phyloP scores from a whole-genome alignment of 2,329 filamentous ascomycete species.

The Alternaria triticina region DNA sequence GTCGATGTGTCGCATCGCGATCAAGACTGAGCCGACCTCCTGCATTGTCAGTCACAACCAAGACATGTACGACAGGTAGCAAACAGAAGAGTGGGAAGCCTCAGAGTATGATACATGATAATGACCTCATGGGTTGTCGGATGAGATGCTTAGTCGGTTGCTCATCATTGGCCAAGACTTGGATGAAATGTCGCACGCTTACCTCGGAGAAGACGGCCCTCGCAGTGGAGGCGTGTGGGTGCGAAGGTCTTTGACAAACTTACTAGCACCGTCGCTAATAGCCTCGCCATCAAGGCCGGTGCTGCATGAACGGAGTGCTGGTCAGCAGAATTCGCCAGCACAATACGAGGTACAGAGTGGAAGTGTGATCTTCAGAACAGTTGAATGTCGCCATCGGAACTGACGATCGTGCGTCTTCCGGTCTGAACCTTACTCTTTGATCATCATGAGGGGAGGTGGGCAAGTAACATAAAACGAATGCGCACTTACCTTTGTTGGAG shows the following conservation, averaged over 20 bases:
- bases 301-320: neutral
- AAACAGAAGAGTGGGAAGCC: neutral
- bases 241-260: neutral
- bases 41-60: neutral
- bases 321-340: neutral
- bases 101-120: neutral
- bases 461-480: neutral
- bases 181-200: neutral
- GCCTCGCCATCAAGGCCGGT: neutral
- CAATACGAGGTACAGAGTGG: neutral
- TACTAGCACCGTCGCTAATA: neutral
- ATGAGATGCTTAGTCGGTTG: neutral
- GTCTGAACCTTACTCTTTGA: neutral
- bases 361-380: neutral
- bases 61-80: neutral
- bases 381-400: neutral
- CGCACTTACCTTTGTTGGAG: neutral
- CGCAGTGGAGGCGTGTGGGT: neutral
- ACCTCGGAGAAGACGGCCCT: neutral
- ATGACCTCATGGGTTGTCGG: neutral
- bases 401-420: neutral
- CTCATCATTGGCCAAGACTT: neutral
- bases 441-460: neutral
- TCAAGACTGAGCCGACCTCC: neutral
- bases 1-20: neutral